A percentile compares a stretch with the other conserved stretches of the same genome.
These are phyloP conservation scores for Dactylellina haptotyla DNA, from an alignment of 2,329 filamentous ascomycete genomes.

Conservation along the genomic window DNA sequence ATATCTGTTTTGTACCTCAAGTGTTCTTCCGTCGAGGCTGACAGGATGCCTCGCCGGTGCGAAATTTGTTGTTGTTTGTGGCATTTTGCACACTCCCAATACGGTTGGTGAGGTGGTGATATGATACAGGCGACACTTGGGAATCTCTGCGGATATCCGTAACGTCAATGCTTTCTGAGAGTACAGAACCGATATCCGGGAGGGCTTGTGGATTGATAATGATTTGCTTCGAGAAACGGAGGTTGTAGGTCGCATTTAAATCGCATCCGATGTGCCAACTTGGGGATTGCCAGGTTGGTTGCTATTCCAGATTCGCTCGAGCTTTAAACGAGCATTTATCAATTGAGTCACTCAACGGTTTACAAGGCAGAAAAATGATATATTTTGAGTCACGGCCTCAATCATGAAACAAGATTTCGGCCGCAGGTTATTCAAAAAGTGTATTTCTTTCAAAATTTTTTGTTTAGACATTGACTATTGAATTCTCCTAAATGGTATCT, in stretches of 20 bases:
- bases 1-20: slow-evolving; percentile 26
- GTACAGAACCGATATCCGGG: too few species aligned
- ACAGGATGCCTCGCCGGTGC: slow-evolving; percentile 36
- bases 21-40: slow-evolving; percentile 37
- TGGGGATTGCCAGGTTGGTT: too few species aligned
- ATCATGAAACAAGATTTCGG: neutral
- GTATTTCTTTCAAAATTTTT: neutral
- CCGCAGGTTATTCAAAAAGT: neutral
- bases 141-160: too few species aligned
- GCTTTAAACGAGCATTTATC: too few species aligned
- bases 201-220: neutral
- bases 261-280: too few species aligned
- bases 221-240: neutral
- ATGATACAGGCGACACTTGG: too few species aligned
- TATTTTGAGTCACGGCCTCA: neutral
- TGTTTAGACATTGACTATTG: neutral
- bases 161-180: too few species aligned
- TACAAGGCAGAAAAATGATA: slow-evolving; percentile 29
- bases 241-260: too few species aligned
- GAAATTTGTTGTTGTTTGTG: slow-evolving; percentile 54
- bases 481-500: neutral
- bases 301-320: too few species aligned
- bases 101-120: neutral
- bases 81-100: slow-evolving; percentile 30
- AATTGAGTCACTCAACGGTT: slow-evolving; percentile 12